Base-by-base conservation (phyloP, 495 filamentous ascomycete genomes). In the Penicillium psychrofluorescens region DNA sequence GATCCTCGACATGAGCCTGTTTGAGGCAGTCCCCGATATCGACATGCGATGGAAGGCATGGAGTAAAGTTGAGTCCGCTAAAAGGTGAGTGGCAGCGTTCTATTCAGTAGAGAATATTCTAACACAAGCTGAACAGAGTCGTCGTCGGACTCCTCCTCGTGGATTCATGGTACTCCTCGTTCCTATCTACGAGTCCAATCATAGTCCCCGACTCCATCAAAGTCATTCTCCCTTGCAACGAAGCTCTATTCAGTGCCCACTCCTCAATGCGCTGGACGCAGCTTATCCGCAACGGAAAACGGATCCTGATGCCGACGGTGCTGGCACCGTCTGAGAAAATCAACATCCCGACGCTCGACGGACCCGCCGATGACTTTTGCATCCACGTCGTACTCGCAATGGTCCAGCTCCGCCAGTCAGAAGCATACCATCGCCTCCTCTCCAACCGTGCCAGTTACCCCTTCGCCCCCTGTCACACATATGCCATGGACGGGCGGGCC, bases 11-110 rank as follows among this genome's bases (percentile, higher is more conserved):
- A 69, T 63, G 51, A 62, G 58, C 35, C 49, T 76, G 6, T 74
- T 74, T 34, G 66, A 73, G 28, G 56, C 61, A 11, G 59, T 75
- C 3, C 55, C 66, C 7, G 71, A 76, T 53, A 60, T 70, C 13
- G 74, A 75, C 29, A 57, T 62, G 36, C 55, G 71, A 54, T 77
- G 74, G 74, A 76, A 76, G 45, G 68, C 71, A 4, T 77, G 74
- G 74, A 67, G 65, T 46, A 71, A 66, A 38, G 64, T 77, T 6
- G 74, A 77, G 54, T 72, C 67, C 22, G 63, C 61, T 0, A 77
- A 77, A 36, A 59, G 71, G 72, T 74, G 43, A 44, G 60, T 43
- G 29, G 7, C 7, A 34, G 22, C 6, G 22, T 22, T 22, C 4
- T 4, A 6, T 22, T 22, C 3, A 22, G 22, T 22, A 22, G 22